phyloP scores from a whole-genome alignment of 2,329 filamentous ascomycete species.

The Colletotrichum filicis region DNA sequence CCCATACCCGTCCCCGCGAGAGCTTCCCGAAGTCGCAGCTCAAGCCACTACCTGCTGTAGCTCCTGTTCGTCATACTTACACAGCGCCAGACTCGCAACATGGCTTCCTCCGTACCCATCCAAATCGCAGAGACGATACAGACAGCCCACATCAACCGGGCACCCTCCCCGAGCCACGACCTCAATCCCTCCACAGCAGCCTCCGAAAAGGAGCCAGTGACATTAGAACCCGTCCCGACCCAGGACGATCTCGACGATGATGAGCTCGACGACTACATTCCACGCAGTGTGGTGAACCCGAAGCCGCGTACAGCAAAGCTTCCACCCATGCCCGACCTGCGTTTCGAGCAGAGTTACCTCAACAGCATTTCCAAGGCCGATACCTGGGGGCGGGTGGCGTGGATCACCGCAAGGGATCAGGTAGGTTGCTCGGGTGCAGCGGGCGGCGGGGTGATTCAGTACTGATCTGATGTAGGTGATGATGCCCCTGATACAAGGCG shows the following conservation, averaged over 20 bases:
- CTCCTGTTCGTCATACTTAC: background rate
- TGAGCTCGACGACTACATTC: conserved; percentile 71
- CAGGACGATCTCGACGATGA: conserved; percentile 59
- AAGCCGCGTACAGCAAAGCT: conserved; percentile 58
- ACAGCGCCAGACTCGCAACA: conserved; percentile 15
- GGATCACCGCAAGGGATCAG: conserved; percentile 91
- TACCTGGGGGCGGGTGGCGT: conserved; percentile 80
- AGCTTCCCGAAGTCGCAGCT: conserved; percentile 1
- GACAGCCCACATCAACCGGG: conserved; percentile 78
- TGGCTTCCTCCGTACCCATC: conserved; percentile 67
- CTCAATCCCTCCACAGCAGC: conserved; percentile 83
- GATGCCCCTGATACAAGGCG: conserved; percentile 87
- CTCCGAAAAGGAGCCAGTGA: conserved; percentile 68
- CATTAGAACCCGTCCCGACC: conserved; percentile 27
- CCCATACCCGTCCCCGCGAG: background rate
- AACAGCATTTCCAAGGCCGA: conserved; percentile 86
- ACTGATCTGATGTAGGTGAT: conserved; percentile 67
- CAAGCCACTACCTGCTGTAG: background rate
- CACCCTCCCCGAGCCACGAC: conserved; percentile 80
- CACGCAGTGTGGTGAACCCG: conserved; percentile 71
- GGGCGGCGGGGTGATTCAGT: background rate
- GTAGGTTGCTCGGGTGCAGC: conserved; percentile 55
- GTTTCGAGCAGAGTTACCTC: conserved; percentile 98
- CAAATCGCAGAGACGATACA: conserved; percentile 85
- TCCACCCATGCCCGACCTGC: conserved; percentile 83